Evolutionary conservation across 345 rosid genomes (phyloP), one percentile per base, ranked within the genome.

Genomic region (Clausena lansium): DNA sequence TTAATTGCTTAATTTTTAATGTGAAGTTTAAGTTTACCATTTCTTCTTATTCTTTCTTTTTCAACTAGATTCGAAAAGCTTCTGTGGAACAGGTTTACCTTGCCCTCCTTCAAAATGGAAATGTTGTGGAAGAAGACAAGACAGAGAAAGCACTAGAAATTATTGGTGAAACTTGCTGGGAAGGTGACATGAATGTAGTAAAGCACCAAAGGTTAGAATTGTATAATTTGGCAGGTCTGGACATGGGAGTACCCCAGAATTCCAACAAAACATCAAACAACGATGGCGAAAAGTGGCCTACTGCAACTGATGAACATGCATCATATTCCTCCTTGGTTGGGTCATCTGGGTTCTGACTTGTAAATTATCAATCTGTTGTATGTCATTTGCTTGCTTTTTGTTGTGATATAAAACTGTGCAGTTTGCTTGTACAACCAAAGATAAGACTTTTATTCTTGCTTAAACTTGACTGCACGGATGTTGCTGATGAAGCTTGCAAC

Each of bases 281-380:
- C 9, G 70, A 50, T 63, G 61, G 76, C 19, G 72, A 20, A 57
- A 81, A 76, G 82, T 59, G 76, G 75, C 80, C 67, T 6, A 62
- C 62, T 7, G 71, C 83, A 1, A 75, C 83, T 5, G 99, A 96
- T 82, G 99, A 96, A 81, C 90, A 96, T 84, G 98, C 94, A 13
- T 88, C 95, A 11, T 96, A 96, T 75, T 87, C 98, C 68, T 85
- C 99, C 0, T 84, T 94, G 45, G 99, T 94, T 20, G 97, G 87
- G 50, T 94, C 99, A 32, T 24, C 89, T 72, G 99, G 99, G 41
- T 94, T 96, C 70, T 92, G 85, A 88, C 7, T 55, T 67, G 22
- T 36, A 39, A 41, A 9, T 50, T 30, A 2, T 64, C 25, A 0
- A 6, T 27, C 59, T 6, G 64, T 59, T 65, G 33, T 71, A 57